These are phyloP conservation scores for Trichophyton mentagrophytes DNA, from an alignment of 2,329 filamentous ascomycete genomes.

Conservation along the genomic window DNA sequence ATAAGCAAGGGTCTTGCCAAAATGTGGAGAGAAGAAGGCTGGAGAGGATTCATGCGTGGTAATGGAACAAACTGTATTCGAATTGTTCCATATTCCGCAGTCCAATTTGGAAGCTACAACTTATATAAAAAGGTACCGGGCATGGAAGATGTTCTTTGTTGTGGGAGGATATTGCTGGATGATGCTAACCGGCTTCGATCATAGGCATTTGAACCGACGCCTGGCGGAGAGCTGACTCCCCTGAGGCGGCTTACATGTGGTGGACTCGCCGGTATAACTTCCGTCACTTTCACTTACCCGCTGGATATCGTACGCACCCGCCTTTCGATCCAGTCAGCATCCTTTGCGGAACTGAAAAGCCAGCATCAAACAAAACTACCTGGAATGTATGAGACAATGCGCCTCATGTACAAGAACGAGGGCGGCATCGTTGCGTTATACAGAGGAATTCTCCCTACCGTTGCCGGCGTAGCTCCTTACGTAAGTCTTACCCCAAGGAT, in stretches of 20 bases:
- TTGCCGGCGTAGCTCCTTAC: constrained; percentile 91
- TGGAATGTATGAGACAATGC: constrained; percentile 82
- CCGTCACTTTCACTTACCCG: constrained; percentile 87
- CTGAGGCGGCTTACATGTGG: constrained; percentile 74
- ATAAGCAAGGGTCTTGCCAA: constrained; percentile 79
- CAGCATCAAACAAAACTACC: constrained; percentile 51
- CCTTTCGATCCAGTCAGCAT: constrained; percentile 93
- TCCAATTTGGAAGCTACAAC: constrained; percentile 97
- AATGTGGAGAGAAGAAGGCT: constrained; percentile 96
- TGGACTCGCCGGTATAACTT: constrained; percentile 85
- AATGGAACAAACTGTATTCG: constrained; percentile 98
- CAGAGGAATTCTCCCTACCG: constrained; percentile 81
- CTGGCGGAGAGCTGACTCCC: constrained; percentile 61
- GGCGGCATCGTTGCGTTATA: constrained; percentile 80
- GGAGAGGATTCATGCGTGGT: constrained; percentile 92
- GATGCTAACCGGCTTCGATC: background rate
- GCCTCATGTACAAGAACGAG: constrained; percentile 77
- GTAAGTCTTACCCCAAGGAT: constrained; percentile 35
- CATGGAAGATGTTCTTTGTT: background rate
- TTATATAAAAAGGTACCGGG: constrained; percentile 78
- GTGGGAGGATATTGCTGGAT: background rate
- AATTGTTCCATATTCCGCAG: constrained; percentile 94
- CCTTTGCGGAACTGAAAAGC: constrained; percentile 63
- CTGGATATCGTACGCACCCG: constrained; percentile 95
- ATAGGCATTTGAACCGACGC: constrained; percentile 44